Conservation (phyloP, 371 early-diverging fungal genomes). For the Lichtheimia ornata region DNA sequence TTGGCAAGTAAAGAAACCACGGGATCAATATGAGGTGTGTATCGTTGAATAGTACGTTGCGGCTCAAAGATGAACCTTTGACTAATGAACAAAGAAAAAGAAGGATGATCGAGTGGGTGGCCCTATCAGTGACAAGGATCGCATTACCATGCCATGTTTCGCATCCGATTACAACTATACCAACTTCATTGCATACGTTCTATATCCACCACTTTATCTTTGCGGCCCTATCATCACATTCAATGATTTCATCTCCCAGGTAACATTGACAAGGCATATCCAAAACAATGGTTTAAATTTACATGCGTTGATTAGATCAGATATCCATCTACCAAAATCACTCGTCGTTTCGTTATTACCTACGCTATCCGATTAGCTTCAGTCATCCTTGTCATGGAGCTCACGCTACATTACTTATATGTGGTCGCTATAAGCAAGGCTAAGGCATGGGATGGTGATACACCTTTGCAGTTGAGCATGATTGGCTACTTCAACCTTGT, state of each 20-base stretch:
- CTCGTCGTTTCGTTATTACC: slow-evolving; percentile 30
- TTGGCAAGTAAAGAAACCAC: slow-evolving; percentile 59
- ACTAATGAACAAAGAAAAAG: slow-evolving; percentile 18
- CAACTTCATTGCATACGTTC: slow-evolving; percentile 77
- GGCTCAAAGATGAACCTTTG: not conserved
- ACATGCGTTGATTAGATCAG: slow-evolving; percentile 35
- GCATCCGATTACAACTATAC: slow-evolving; percentile 71
- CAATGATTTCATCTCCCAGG: slow-evolving; percentile 89
- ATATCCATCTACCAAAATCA: slow-evolving; percentile 48
- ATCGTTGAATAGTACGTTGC: not conserved
- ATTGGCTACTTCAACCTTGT: slow-evolving; percentile 84
- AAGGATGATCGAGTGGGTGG: slow-evolving; percentile 44
- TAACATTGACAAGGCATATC: slow-evolving; percentile 15
- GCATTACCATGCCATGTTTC: slow-evolving; percentile 57
- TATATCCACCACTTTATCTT: slow-evolving; percentile 90
- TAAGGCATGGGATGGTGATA: slow-evolving; percentile 77
- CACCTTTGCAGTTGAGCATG: slow-evolving; percentile 76
- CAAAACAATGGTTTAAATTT: not conserved
- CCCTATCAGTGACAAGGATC: slow-evolving; percentile 58
- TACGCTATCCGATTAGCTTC: slow-evolving; percentile 58
- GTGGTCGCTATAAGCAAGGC: slow-evolving; percentile 86
- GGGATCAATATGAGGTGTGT: slow-evolving; percentile 16
- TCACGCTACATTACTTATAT: slow-evolving; percentile 76
- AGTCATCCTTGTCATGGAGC: slow-evolving; percentile 76
- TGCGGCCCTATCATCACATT: slow-evolving; percentile 96